A percentile compares a stretch with the other conserved stretches of the same genome.
phyloP scores from a whole-genome alignment of 1,284 basidiomycete species.

The Malassezia sp. region DNA sequence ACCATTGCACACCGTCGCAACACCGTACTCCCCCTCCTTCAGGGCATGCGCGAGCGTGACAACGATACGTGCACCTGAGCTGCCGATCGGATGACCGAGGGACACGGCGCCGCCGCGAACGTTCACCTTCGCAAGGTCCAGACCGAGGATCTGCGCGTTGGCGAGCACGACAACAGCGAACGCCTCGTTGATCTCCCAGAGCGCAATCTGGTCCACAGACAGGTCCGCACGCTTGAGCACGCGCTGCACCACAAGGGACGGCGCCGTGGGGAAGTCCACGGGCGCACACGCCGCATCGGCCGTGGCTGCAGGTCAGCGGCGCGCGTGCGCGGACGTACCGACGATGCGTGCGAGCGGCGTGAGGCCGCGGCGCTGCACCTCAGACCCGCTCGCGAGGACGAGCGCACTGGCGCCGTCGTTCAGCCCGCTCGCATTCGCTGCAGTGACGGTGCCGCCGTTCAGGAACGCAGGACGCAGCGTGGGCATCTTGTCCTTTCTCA shows the following conservation, averaged over 20 bases:
- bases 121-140: slow-evolving; percentile 77
- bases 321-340: slow-evolving; percentile 26
- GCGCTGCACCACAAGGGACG: slow-evolving; percentile 76
- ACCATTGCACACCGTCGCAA: slow-evolving; percentile 86
- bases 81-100: slow-evolving; percentile 62
- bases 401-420: slow-evolving; percentile 50
- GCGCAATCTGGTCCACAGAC: slow-evolving; percentile 68
- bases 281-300: slow-evolving; percentile 93
- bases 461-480: slow-evolving; percentile 48
- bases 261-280: slow-evolving; percentile 92
- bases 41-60: slow-evolving; percentile 85
- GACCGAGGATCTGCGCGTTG: slow-evolving; percentile 45
- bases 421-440: slow-evolving; percentile 49
- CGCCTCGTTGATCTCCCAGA: slow-evolving; percentile 83
- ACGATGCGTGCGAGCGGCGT: slow-evolving; percentile 49
- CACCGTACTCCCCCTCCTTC: slow-evolving; percentile 89
- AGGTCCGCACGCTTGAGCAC: slow-evolving; percentile 81
- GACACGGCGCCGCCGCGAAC: slow-evolving; percentile 59
- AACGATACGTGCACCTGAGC: slow-evolving; percentile 86
- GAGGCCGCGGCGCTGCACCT: slow-evolving; percentile 42
- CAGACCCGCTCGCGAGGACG: slow-evolving; percentile 44
- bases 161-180: slow-evolving; percentile 47
- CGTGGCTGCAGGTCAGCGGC: slow-evolving; percentile 57
- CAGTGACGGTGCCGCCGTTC: slow-evolving; percentile 49
- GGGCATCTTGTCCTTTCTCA: slow-evolving; percentile 48